Base-by-base conservation (phyloP, 169 alveolate genomes). In the Plasmodium inui region DNA sequence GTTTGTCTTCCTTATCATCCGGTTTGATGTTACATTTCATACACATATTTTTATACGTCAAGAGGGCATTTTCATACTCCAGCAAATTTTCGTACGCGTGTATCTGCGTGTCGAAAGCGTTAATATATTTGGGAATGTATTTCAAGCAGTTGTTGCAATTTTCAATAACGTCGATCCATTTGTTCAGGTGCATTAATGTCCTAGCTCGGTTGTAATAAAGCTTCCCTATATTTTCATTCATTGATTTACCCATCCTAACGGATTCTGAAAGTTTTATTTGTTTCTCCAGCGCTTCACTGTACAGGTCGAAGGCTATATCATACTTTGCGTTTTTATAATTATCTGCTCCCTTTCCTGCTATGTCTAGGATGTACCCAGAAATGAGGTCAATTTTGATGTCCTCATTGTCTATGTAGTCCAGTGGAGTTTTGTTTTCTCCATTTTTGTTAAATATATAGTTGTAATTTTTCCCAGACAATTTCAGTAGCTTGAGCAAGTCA, bases 121-220 rank as follows among this genome's bases (percentile, higher is more conserved):
- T 96, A 14, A 92, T 82, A 84, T 96, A 96, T 57, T 86, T 79
- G 17, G 97, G 97, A 8, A 96, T 95, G 53, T 96, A 95, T 55
- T 93, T 78, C 76, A 96, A 44, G 74, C 97, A 96, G 37, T 94
- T 91, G 72, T 95, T 96, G 67, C 97, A 96, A 46, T 94, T 86
- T 22, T 95, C 97, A 26, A 96, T 90, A n/a, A 95, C 86, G 70
- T 93, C 97, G 17, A 93, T 92, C 97, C 97, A 96, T 46, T 95
- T 76, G 72, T 95, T 92, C 22, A 96, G 84, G 84, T 96, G 97
- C 95, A 96, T 93, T 67, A 96, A 94, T 0, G 96, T 93, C 34
- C 97, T 57, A 12, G 97, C 97, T 94, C 95, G 95, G 91, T 96
- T 96, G 83, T 96, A 96, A 76, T 93, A 95, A 19, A 96, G 84